phyloP scores from a whole-genome alignment of 164 flowering plant genomes.

The Piper longum region DNA sequence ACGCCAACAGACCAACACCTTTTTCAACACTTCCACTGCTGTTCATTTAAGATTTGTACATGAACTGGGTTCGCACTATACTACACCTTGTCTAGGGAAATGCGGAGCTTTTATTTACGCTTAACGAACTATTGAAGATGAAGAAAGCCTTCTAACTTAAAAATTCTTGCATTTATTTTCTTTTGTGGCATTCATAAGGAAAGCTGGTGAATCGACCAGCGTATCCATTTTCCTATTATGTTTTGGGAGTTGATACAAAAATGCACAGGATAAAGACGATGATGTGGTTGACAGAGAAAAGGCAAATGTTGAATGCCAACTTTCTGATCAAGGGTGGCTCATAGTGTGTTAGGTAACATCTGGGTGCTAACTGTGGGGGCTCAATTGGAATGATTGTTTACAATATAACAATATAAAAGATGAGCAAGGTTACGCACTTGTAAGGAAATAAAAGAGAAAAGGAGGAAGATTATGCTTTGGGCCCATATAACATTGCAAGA shows the following conservation, averaged over 20 bases:
- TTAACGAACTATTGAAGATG: constrained; percentile 14
- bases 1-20: neutral
- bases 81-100: constrained; percentile 9
- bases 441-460: no score
- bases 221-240: neutral
- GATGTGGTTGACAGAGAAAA: neutral
- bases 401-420: neutral
- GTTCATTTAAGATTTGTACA: constrained; percentile 12
- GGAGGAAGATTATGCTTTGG: no score
- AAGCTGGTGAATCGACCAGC: neutral
- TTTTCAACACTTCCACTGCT: neutral
- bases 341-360: constrained; percentile 1
- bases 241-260: neutral
- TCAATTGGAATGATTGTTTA: neutral
- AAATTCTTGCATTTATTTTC: neutral
- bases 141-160: neutral
- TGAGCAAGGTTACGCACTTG: neutral
- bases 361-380: neutral
- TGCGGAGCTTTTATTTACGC: constrained; percentile 10
- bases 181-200: neutral
- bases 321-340: neutral
- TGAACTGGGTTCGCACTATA: neutral
- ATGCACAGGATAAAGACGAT: neutral
- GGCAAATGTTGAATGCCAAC: neutral
- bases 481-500: no score